Evolutionary conservation across 768 basidiomycete genomes (phyloP).

Genomic region (Hericium rajendrae): DNA sequence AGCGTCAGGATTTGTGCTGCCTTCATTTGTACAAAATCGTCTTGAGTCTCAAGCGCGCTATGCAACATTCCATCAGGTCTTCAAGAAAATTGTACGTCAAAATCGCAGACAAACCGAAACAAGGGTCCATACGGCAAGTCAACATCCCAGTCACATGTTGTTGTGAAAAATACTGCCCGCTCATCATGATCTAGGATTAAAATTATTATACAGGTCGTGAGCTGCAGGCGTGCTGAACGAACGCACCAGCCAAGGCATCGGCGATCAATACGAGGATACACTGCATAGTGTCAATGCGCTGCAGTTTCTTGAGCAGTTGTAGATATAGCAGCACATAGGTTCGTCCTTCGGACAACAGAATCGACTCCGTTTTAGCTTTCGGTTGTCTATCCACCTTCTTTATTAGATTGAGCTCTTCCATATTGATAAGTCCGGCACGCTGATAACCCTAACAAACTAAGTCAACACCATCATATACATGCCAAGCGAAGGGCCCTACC

Average conservation of each 20-base stretch:
- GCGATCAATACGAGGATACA: slow-evolving; percentile 79
- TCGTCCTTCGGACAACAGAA: slow-evolving; percentile 73
- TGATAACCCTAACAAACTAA: slow-evolving; percentile 69
- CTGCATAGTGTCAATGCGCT: slow-evolving; percentile 81
- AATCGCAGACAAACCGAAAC: slow-evolving; percentile 42
- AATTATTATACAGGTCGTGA: neutral
- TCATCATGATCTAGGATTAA: slow-evolving; percentile 68
- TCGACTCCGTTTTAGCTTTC: slow-evolving; percentile 60
- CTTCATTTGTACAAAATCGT: slow-evolving; percentile 94
- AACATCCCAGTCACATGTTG: slow-evolving; percentile 51
- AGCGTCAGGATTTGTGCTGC: slow-evolving; percentile 81
- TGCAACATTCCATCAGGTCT: slow-evolving; percentile 7
- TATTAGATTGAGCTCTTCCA: slow-evolving; percentile 78
- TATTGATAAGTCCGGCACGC: slow-evolving; percentile 81
- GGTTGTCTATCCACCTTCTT: slow-evolving; percentile 86
- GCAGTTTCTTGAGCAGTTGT: slow-evolving; percentile 77
- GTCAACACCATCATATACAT: neutral
- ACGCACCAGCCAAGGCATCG: slow-evolving; percentile 75
- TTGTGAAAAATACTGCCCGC: slow-evolving; percentile 67
- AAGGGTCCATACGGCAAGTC: slow-evolving; percentile 76
- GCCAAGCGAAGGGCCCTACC: slow-evolving; percentile 34
- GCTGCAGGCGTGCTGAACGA: neutral
- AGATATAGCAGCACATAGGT: slow-evolving; percentile 86
- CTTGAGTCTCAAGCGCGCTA: slow-evolving; percentile 75
- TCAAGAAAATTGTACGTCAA: neutral